A percentile compares a stretch with the other conserved stretches of the same genome.
Evolutionary conservation across 2,329 filamentous ascomycete species (phyloP).

Genomic region (Teratosphaeriaceae sp.): DNA sequence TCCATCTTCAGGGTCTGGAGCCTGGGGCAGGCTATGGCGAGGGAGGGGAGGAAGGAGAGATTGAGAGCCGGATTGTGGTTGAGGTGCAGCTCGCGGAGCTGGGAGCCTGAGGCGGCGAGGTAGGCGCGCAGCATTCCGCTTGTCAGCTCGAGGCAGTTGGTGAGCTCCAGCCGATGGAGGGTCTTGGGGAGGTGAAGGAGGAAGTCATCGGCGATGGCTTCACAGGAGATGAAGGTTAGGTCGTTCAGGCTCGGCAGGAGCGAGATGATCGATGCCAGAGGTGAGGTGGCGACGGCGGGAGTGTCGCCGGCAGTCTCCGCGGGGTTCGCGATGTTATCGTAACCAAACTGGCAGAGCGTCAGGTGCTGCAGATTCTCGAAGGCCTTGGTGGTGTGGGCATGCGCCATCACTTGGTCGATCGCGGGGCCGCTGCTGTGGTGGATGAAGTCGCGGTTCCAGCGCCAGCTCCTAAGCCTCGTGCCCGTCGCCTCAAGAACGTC

Average conservation of each 20-base stretch:
- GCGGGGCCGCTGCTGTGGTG: slow-evolving; percentile 17
- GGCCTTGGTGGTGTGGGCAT: slow-evolving; percentile 30
- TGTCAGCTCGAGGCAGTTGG: slow-evolving; percentile 70
- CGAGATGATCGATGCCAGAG: slow-evolving; percentile 42
- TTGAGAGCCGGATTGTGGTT: slow-evolving; percentile 75
- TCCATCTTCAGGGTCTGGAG: slow-evolving; percentile 70
- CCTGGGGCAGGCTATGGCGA: slow-evolving; percentile 62
- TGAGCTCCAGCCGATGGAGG: slow-evolving; percentile 63
- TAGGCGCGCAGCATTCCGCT: slow-evolving; percentile 61
- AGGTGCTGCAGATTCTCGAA: slow-evolving; percentile 54
- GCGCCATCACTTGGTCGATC: slow-evolving; percentile 22
- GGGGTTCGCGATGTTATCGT: slow-evolving; percentile 20
- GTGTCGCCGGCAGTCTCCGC: slow-evolving; percentile 16
- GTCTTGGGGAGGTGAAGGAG: slow-evolving; percentile 61
- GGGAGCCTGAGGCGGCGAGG: slow-evolving; percentile 58
- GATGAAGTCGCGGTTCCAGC: slow-evolving; percentile 44
- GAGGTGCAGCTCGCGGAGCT: slow-evolving; percentile 62
- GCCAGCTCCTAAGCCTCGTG: slow-evolving; percentile 44
- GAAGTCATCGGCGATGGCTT: slow-evolving; percentile 60
- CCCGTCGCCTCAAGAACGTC: slow-evolving; percentile 49
- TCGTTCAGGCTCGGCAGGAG: slow-evolving; percentile 59
- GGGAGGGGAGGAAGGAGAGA: slow-evolving; percentile 62
- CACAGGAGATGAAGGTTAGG: slow-evolving; percentile 69
- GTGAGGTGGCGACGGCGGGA: slow-evolving; percentile 6
- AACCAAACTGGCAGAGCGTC: slow-evolving; percentile 45